Evolutionary conservation across 2,329 filamentous ascomycete genomes (phyloP).

Genomic region (Trichoderma koningii): DNA sequence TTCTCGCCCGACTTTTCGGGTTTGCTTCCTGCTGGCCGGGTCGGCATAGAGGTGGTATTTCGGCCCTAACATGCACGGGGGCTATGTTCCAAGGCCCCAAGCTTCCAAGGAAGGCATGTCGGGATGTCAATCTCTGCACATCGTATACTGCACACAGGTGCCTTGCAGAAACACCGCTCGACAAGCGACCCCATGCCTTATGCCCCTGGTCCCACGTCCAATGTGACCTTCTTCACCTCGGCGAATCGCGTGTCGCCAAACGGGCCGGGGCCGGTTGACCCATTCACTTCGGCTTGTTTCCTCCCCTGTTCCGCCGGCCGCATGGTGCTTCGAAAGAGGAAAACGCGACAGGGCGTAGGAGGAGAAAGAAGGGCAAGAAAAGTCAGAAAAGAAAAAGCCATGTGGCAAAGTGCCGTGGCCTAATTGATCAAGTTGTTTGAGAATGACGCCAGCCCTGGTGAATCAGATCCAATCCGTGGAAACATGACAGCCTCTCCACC

Average conservation of each 20-base stretch:
- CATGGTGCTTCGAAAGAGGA: constrained; percentile 2
- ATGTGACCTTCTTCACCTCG: constrained; percentile 6
- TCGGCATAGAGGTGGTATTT: not conserved
- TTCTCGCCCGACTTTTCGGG: not conserved
- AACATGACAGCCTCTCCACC: not conserved
- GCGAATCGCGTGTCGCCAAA: not conserved
- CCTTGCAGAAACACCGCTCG: constrained; percentile 22
- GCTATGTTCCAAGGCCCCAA: too few species aligned
- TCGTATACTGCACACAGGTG: constrained; percentile 21
- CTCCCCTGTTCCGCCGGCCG: constrained; percentile 12
- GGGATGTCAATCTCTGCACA: constrained; percentile 13
- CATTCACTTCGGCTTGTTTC: constrained; percentile 20
- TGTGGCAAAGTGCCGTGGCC: constrained; percentile 23
- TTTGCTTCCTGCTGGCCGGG: constrained; percentile 2
- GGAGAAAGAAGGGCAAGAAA: not conserved
- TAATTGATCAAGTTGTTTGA: constrained; percentile 10
- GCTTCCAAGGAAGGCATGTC: too few species aligned
- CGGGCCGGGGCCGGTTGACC: not conserved
- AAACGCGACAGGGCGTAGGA: not conserved
- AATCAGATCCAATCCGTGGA: constrained; percentile 15
- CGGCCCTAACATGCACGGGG: not conserved
- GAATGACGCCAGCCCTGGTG: constrained; percentile 20
- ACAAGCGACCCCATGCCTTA: constrained; percentile 12
- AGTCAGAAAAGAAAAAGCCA: constrained; percentile 1
- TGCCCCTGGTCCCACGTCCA: constrained; percentile 12